These are phyloP conservation scores for Moringa oleifera DNA, from an alignment of 345 rosid genomes.

Conservation along the genomic window DNA sequence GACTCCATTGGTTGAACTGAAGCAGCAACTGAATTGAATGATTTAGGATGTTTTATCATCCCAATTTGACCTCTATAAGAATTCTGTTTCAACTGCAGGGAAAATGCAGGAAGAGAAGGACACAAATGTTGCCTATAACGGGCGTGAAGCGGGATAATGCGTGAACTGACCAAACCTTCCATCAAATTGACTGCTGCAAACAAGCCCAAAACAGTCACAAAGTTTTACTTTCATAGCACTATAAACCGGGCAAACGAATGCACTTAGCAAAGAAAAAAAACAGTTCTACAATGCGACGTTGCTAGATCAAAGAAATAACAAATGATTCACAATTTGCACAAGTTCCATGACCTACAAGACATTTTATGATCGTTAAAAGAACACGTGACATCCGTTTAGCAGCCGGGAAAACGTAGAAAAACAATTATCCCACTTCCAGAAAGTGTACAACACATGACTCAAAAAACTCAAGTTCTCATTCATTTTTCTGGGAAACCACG, in stretches of 20 bases:
- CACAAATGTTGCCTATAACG: constrained; percentile 23
- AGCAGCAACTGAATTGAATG: constrained; percentile 39
- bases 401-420: background rate
- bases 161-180: constrained; percentile 52
- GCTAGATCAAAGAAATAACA: background rate
- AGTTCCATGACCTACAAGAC: background rate
- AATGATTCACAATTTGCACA: background rate
- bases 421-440: background rate
- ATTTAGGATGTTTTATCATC: constrained; percentile 31
- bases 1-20: constrained; percentile 47
- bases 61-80: constrained; percentile 21
- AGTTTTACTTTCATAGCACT: background rate
- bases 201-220: constrained; percentile 5
- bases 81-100: constrained; percentile 24
- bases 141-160: constrained; percentile 30
- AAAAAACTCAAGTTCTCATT: background rate
- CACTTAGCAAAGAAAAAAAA: background rate
- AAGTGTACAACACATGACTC: background rate
- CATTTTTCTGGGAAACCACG: background rate
- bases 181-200: constrained; percentile 35
- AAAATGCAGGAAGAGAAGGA: constrained; percentile 21
- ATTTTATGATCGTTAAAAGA: background rate
- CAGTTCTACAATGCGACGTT: background rate
- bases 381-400: background rate
- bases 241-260: background rate